Evolutionary conservation across 2,329 filamentous ascomycete species (phyloP), one percentile per base, ranked within the genome.

Genomic region (Lasiodiplodia theobromae): DNA sequence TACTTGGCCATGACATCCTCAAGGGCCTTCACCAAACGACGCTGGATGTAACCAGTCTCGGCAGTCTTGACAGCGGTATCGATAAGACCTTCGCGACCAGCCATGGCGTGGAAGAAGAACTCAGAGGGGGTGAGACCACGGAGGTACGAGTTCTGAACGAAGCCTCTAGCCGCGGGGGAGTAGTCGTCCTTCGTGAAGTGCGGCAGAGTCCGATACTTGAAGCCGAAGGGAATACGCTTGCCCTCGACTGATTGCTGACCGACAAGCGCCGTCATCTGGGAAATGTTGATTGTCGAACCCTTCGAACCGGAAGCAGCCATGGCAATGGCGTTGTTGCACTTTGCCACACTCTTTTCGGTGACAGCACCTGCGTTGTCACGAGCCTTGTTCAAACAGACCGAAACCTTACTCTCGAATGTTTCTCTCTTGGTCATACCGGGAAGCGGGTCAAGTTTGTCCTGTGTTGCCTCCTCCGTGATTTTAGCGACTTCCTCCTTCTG

Each of bases 81-180:
- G 75, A 99, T 99, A 67, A 99, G 87, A 97, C 96, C 96, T 83
- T 99, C 96, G 85, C 96, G 90, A 93, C 96, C 96, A 86, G 96
- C 96, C 96, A 99, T 99, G 77, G 96, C 96, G 87, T 99, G 96
- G 87, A 99, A 99, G 85, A 97, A 99, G 83, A 99, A 99, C 74
- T 99, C 96, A 0, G 92, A 91, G 0, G 96, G 96, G 0, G 96
- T 99, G 69, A 99, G 84, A 68, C 96, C 96, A 85, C 96, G 92
- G 14, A 99, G 88, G 75, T 99, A 99, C 0, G 96, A 99, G 82
- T 99, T 99, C 81, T 99, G 96, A 23, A 99, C 96, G 77, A 99
- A 99, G 52, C 96, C 96, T 83, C 96, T 91, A 56, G 96, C 95
- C 79, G 97, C 94, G 12, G 96, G 94, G 23, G 95, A 98, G 81